These are phyloP conservation scores for Hypoxylon fragiforme DNA, from an alignment of 495 filamentous ascomycete species.

Conservation along the genomic window DNA sequence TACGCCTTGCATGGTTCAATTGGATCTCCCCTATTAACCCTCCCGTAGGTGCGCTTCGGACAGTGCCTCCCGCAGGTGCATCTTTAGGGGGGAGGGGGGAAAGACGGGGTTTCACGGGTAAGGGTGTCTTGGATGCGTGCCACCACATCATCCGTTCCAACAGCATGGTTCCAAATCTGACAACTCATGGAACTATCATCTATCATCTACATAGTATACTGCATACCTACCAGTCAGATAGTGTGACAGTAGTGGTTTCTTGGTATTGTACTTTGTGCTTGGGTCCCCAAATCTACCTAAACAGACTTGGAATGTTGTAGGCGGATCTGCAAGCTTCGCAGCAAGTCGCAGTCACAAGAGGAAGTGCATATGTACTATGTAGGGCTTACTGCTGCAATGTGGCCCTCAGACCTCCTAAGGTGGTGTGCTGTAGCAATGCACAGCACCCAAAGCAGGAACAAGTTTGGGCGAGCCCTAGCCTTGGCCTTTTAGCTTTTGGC, in stretches of 20 bases:
- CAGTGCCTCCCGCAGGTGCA: conserved; percentile 33
- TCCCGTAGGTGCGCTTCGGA: conserved; percentile 32
- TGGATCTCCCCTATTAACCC: conserved; percentile 18
- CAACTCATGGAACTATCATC: too few relatives aligned
- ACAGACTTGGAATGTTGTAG: conserved; percentile 23
- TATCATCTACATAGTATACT: too few relatives aligned
- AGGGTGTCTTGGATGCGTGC: not conserved
- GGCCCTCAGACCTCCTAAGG: conserved; percentile 3
- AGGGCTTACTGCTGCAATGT: conserved; percentile 25
- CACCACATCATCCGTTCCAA: conserved; percentile 17
- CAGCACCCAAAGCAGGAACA: conserved; percentile 15
- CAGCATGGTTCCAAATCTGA: conserved; percentile 5
- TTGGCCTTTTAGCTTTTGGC: too few relatives aligned
- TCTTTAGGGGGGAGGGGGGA: conserved; percentile 4
- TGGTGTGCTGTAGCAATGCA: conserved; percentile 16
- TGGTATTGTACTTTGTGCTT: too few relatives aligned
- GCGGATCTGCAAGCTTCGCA: conserved; percentile 35
- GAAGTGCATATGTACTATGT: conserved; percentile 39
- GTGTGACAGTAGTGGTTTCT: too few relatives aligned
- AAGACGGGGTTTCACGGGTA: conserved; percentile 24
- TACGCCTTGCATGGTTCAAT: conserved; percentile 29
- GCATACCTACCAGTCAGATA: too few relatives aligned
- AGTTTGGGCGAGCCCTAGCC: conserved; percentile 25
- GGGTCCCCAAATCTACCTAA: too few relatives aligned
- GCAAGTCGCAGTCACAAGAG: conserved; percentile 45